A percentile compares a stretch with the other conserved stretches of the same genome.
These are phyloP conservation scores for Delonix regia DNA, from an alignment of 306 rosid genomes.

Conservation along the genomic window DNA sequence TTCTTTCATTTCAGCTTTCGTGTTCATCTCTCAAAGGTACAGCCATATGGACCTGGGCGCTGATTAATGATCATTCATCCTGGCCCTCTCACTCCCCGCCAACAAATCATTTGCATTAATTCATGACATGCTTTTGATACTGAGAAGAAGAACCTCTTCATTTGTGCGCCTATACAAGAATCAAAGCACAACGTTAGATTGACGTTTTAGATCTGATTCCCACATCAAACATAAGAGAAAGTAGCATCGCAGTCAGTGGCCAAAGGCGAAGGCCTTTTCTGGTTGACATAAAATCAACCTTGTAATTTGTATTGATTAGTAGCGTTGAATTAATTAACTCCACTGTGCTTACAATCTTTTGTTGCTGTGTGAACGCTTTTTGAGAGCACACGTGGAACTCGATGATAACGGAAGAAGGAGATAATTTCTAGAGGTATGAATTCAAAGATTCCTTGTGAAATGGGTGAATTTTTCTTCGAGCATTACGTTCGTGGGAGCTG, in stretches of 20 bases:
- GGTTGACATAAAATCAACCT: slow-evolving; percentile 16
- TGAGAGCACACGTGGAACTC: slow-evolving; percentile 43
- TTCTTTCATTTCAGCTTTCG: slow-evolving; percentile 29
- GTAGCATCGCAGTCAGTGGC: not conserved
- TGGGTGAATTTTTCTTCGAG: slow-evolving; percentile 35
- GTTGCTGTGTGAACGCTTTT: not conserved
- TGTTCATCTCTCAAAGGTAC: slow-evolving; percentile 27
- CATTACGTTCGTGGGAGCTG: slow-evolving; percentile 34
- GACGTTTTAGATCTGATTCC: not conserved
- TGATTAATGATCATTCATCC: not conserved
- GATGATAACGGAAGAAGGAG: slow-evolving; percentile 1
- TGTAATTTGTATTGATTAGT: not conserved
- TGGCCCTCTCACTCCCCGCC: slow-evolving; percentile 4
- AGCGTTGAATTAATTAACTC: not conserved
- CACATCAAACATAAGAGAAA: not conserved
- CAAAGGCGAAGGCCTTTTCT: slow-evolving; percentile 19
- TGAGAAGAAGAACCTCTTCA: too few relatives aligned
- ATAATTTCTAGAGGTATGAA: slow-evolving; percentile 11
- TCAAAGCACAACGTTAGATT: not conserved
- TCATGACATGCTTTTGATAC: not conserved
- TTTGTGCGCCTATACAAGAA: not conserved
- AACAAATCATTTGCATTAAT: not conserved
- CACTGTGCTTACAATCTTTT: not conserved
- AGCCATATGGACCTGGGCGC: not conserved
- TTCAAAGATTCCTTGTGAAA: slow-evolving; percentile 40